Conservation (phyloP, 176 grass and related monocot genomes). For the Oryza officinalis region DNA sequence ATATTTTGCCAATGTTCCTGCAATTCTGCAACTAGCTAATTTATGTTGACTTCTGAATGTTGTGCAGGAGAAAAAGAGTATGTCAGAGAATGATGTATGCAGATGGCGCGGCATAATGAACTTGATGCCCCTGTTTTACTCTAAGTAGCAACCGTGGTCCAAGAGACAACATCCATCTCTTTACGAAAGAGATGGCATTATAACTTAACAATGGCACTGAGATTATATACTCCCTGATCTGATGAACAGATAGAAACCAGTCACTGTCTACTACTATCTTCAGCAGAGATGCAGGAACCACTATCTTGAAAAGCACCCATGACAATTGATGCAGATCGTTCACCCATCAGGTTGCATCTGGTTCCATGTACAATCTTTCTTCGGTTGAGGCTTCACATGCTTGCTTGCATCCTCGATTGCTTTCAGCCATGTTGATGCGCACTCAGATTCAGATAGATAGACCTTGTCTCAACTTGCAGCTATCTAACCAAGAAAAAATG, state of each 20-base stretch:
- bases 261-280: not conserved
- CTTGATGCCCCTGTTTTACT: conserved; percentile 48
- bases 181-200: not conserved
- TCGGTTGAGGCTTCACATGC: not conserved
- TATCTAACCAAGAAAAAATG: conserved; percentile 7
- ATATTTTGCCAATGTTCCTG: no score
- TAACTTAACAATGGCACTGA: not conserved
- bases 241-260: not conserved
- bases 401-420: not conserved
- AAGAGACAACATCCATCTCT: conserved; percentile 3
- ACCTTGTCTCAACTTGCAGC: conserved; percentile 27
- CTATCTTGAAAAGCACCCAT: not conserved
- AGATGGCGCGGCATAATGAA: conserved; percentile 29
- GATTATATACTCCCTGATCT: not conserved
- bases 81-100: conserved; percentile 13
- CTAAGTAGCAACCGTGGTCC: conserved; percentile 39
- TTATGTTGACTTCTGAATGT: conserved; percentile 5
- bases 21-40: not conserved
- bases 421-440: conserved; percentile 34
- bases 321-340: not conserved
- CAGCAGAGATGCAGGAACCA: not conserved
- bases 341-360: conserved; percentile 25
- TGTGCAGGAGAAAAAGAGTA: not conserved
- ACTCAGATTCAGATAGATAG: not conserved
- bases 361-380: conserved; percentile 26